Percentiles rank a stretch among this genome's conserved stretches.
Conservation (phyloP, 805 yeast species). For the Wickerhamomyces ciferrii region DNA sequence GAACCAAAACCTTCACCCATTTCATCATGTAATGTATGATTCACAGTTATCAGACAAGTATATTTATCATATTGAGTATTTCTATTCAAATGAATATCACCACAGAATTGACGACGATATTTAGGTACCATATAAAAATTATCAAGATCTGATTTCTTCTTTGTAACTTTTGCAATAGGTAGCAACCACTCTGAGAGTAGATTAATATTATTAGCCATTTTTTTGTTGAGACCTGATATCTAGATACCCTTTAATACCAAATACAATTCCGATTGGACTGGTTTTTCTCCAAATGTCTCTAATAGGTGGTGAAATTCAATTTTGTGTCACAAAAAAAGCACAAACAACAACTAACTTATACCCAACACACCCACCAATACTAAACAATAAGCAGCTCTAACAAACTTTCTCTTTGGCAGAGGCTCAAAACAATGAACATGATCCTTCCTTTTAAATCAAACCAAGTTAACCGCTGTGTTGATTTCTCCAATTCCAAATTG, state of each 20-base stretch:
- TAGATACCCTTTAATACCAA: too few relatives aligned
- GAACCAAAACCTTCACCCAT: background rate
- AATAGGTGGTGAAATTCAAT: too few relatives aligned
- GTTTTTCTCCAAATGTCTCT: too few relatives aligned
- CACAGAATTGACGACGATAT: background rate
- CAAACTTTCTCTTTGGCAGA: too few relatives aligned
- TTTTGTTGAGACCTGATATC: background rate
- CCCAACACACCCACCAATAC: too few relatives aligned
- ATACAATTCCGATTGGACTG: too few relatives aligned
- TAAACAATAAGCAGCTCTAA: too few relatives aligned
- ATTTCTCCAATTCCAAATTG: too few relatives aligned
- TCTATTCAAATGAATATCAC: background rate
- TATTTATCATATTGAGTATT: background rate
- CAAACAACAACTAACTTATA: too few relatives aligned
- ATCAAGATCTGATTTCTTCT: background rate
- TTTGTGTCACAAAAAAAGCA: background rate
- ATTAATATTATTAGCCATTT: background rate
- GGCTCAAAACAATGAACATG: too few relatives aligned
- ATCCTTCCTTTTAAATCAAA: too few relatives aligned
- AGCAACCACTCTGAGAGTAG: background rate
- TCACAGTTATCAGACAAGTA: background rate
- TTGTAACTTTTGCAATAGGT: background rate
- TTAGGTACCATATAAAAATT: background rate
- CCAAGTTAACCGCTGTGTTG: too few relatives aligned
- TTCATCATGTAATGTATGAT: background rate